These are phyloP conservation scores for Crepidotus variabilis DNA, from an alignment of 768 basidiomycete genomes.

Conservation along the genomic window DNA sequence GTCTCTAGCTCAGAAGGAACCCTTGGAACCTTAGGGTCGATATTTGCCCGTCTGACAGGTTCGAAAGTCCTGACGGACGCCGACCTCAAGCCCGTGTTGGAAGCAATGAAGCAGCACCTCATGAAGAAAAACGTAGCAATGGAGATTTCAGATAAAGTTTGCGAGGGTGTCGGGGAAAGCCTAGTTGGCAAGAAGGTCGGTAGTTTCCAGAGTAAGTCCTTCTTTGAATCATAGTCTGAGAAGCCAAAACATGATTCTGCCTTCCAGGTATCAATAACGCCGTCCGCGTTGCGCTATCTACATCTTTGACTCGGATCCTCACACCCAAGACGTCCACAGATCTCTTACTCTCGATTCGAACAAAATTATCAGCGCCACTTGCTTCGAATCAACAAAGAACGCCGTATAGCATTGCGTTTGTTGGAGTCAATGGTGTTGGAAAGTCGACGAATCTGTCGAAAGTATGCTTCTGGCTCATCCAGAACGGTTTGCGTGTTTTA, in stretches of 20 bases:
- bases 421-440: constrained; percentile 98
- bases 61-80: constrained; percentile 76
- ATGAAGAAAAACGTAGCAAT: constrained; percentile 99
- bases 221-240: constrained; percentile 2
- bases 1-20: constrained; percentile 37
- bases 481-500: constrained; percentile 88
- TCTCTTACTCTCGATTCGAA: constrained; percentile 86
- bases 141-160: constrained; percentile 92
- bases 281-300: constrained; percentile 79
- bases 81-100: constrained; percentile 84
- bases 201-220: constrained; percentile 75
- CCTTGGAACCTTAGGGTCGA: constrained; percentile 63
- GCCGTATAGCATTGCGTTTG: constrained; percentile 93
- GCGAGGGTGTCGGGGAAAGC: constrained; percentile 88
- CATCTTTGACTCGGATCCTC: constrained; percentile 86
- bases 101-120: constrained; percentile 94
- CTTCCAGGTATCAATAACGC: constrained; percentile 74
- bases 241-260: constrained; percentile 3
- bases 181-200: constrained; percentile 90
- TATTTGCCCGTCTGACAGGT: constrained; percentile 85
- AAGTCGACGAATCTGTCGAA: constrained; percentile 98
- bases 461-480: constrained; percentile 98
- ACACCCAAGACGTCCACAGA: constrained; percentile 99
- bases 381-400: constrained; percentile 72
- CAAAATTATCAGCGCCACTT: constrained; percentile 74